Base-by-base conservation (phyloP, 805 yeast species). In the Kurtzmaniella cleridarum region DNA sequence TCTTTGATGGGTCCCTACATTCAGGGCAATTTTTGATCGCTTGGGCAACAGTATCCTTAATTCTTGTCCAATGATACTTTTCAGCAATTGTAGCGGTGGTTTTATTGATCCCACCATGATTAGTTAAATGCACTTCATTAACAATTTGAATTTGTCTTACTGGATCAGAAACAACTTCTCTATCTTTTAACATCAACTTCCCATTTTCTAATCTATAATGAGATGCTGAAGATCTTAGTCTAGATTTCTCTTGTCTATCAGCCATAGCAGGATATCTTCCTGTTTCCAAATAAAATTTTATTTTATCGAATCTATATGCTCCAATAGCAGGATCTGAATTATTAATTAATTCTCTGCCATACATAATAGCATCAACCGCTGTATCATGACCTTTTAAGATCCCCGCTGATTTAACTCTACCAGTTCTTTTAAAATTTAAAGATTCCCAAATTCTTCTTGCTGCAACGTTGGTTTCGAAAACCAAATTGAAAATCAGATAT, bases 31-130 rank as follows among this genome's bases (percentile, higher is more conserved):
- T 76, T 39, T 81, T 71, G 38, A 90, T 80, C 1, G 87, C 91
- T 24, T 79, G 77, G 1, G 84, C 80, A 1, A 86, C 96, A 0
- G 96, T 87, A 41, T 79, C 88, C 60, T 93, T 90, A 46, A 91
- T 84, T 37, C 95, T 76, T 1, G 88, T 77, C 97, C 98, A 91
- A 58, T 88, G 95, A 50, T 84, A 91, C 48, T 76, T 75, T 45
- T 84, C 93, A 1, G 90, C 76, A 13, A 93, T 76, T 13, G 75
- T 63, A 0, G 91, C 66, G 0, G 96, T 89, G 2, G 95, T 81
- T 53, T 82, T 86, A 62, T 91, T 91, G 45, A 91, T 88, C 9
- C 98, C 98, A 10, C 81, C 81, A 55, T 91, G 98, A 33, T 73
- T 76, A 15, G 72, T 59, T 45, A 72, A 55, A 56, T 91, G 98